Evolutionary conservation across 495 filamentous ascomycete species (phyloP).

Genomic region (Chaetomium fimeti): DNA sequence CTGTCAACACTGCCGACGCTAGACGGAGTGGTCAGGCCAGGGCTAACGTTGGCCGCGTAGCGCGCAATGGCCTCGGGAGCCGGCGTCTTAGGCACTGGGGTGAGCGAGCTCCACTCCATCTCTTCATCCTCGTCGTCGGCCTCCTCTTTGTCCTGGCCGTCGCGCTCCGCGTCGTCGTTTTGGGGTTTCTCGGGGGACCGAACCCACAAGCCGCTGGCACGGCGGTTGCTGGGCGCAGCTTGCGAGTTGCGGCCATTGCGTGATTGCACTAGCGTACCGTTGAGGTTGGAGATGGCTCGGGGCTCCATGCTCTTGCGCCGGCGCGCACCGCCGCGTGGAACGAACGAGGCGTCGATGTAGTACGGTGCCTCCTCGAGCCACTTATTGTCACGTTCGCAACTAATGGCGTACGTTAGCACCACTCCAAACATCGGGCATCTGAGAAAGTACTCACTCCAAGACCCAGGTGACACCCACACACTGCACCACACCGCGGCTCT

Average conservation of each 20-base stretch:
- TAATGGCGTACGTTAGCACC: slow-evolving; percentile 35
- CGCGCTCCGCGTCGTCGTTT: slow-evolving; percentile 4
- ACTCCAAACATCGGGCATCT: slow-evolving; percentile 6
- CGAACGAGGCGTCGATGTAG: slow-evolving; percentile 63
- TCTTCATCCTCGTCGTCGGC: slow-evolving; percentile 41
- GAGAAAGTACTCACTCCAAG: slow-evolving; percentile 62
- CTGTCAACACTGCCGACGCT: slow-evolving; percentile 13
- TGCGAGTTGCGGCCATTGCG: slow-evolving; percentile 43
- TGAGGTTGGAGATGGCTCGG: slow-evolving; percentile 67
- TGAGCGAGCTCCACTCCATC: slow-evolving; percentile 39
- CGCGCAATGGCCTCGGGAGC: slow-evolving; percentile 49
- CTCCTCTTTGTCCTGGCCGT: slow-evolving; percentile 38
- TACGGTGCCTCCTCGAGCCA: slow-evolving; percentile 73
- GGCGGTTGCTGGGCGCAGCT: slow-evolving; percentile 44
- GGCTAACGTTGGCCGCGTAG: slow-evolving; percentile 43
- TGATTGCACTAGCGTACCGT: slow-evolving; percentile 59
- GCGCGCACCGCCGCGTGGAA: slow-evolving; percentile 74
- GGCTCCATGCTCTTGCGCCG: slow-evolving; percentile 93
- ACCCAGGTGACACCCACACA: slow-evolving; percentile 90
- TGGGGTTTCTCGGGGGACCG: slow-evolving; percentile 33
- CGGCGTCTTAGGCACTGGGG: slow-evolving; percentile 54
- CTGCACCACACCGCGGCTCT: slow-evolving; percentile 69
- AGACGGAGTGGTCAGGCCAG: slow-evolving; percentile 32
- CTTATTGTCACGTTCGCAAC: slow-evolving; percentile 75
- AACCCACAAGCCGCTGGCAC: slow-evolving; percentile 54